phyloP scores from a whole-genome alignment of 768 basidiomycete species.

The Termitomyces eurrhizus region DNA sequence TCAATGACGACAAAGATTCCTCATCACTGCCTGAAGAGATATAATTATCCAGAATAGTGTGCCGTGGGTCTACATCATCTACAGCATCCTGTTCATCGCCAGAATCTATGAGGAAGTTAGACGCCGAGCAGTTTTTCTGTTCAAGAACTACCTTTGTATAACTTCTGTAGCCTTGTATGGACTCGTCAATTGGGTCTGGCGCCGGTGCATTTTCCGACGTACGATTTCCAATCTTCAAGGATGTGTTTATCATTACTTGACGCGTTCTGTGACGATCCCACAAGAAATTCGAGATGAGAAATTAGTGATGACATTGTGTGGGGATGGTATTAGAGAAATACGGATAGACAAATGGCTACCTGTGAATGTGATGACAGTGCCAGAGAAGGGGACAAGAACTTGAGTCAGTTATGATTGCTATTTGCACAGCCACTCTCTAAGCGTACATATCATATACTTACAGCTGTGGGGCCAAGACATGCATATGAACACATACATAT shows the following conservation, averaged over 20 bases:
- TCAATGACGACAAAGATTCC: not conserved
- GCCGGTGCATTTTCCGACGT: conserved; percentile 7
- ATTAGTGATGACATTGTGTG: conserved; percentile 2
- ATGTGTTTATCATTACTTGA: conserved; percentile 20
- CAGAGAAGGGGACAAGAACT: not conserved
- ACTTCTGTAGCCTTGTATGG: conserved; percentile 10
- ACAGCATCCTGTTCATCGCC: conserved; percentile 5
- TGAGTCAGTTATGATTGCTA: conserved; percentile 6
- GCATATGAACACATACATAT: not conserved
- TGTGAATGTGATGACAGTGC: no score
- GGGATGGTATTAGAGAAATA: conserved; percentile 3
- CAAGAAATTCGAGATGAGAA: conserved; percentile 27
- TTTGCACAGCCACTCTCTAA: conserved; percentile 1
- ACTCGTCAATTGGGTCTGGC: not conserved
- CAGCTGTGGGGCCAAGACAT: not conserved
- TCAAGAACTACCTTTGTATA: conserved; percentile 2
- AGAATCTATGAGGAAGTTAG: conserved; percentile 8
- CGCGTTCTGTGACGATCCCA: conserved; percentile 22
- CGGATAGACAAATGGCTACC: not conserved
- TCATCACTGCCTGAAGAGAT: not conserved
- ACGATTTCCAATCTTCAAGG: conserved; percentile 30
- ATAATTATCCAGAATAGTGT: conserved; percentile 31
- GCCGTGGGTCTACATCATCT: conserved; percentile 19
- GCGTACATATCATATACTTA: not conserved
- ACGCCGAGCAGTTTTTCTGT: no score